Evolutionary conservation across 345 rosid genomes (phyloP), one percentile per base, ranked within the genome.

Genomic region (Camelina laxa): DNA sequence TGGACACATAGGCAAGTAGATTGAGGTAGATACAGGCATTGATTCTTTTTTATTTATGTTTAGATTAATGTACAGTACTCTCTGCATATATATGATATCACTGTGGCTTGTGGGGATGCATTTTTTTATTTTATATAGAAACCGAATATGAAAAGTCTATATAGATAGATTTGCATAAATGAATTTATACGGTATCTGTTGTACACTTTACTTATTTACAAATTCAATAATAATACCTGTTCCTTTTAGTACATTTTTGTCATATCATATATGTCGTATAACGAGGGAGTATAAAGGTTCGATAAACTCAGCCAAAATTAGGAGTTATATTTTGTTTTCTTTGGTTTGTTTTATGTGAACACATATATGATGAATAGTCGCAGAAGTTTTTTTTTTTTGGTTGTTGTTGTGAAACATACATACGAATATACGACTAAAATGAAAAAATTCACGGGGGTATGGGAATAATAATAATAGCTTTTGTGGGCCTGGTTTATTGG

Each of bases 211-310:
- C 51, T 68, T 54, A 11, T 55, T 61, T 42, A 44, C 65, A 33
- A 27, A 69, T 45, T 53, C 75, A 69, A 69, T 76, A 53, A 69
- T 69, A 9, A 33, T 33, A 69, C 57, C 30, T 60, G 39, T 61
- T 69, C 35, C 55, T 54, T 69, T 69, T 17, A 24, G 64, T 73
- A 78, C 73, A 60, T 0, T 31, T 64, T 71, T 72, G 76, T 60
- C 76, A 72, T 72, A 66, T 59, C 67, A 27, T 77, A 49, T 72
- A 50, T 77, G 77, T 77, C 73, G 73, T 55, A 51, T 58, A 77
- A 57, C 62, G 67, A 72, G 66, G 51, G 63, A 64, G 73, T 66
- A 65, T 72, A 72, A 67, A 67, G 22, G 33, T 65, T 24, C 20
- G n/a, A 44, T 57, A 39, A 71, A 50, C 11, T 58, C 62, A 48